A percentile compares a stretch with the other conserved stretches of the same genome.
These are phyloP conservation scores for Mycena polygramma DNA, from an alignment of 768 basidiomycete species.

Conservation along the genomic window DNA sequence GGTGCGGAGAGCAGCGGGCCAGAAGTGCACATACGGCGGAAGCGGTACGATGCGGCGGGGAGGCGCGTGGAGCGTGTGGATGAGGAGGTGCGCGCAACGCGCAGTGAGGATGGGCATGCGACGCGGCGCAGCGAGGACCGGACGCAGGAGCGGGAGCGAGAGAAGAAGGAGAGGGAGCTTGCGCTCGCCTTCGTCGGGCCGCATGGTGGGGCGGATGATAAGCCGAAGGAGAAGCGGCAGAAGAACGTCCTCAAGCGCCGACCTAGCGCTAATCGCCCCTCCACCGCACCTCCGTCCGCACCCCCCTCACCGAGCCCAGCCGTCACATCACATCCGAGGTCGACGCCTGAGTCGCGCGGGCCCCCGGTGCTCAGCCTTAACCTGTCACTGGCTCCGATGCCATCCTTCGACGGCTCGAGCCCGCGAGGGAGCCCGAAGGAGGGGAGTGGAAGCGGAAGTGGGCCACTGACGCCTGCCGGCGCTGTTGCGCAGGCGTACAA, in stretches of 20 bases:
- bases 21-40: slow-evolving; percentile 6
- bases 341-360: slow-evolving; percentile 12
- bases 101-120: slow-evolving; percentile 8
- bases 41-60: slow-evolving; percentile 25
- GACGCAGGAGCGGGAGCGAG: slow-evolving; percentile 40
- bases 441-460: slow-evolving; percentile 29
- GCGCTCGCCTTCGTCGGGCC: slow-evolving; percentile 24
- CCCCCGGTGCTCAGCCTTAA: slow-evolving; percentile 33
- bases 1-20: slow-evolving; percentile 3
- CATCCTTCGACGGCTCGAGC: slow-evolving; percentile 6
- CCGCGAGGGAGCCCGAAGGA: slow-evolving; percentile 12
- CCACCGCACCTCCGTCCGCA: slow-evolving; percentile 12
- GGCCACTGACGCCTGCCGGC: slow-evolving; percentile 38
- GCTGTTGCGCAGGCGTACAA: slow-evolving; percentile 38
- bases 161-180: slow-evolving; percentile 41
- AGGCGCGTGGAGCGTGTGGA: slow-evolving; percentile 25
- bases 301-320: slow-evolving; percentile 6
- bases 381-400: slow-evolving; percentile 33
- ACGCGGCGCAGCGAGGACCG: slow-evolving; percentile 17
- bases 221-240: slow-evolving; percentile 43
- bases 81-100: slow-evolving; percentile 8
- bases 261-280: slow-evolving; percentile 28
- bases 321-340: slow-evolving; percentile 8
- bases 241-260: slow-evolving; percentile 42
- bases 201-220: slow-evolving; percentile 33